Evolutionary conservation across 2,329 filamentous ascomycete species (phyloP).

Genomic region (Septoria petroselini): DNA sequence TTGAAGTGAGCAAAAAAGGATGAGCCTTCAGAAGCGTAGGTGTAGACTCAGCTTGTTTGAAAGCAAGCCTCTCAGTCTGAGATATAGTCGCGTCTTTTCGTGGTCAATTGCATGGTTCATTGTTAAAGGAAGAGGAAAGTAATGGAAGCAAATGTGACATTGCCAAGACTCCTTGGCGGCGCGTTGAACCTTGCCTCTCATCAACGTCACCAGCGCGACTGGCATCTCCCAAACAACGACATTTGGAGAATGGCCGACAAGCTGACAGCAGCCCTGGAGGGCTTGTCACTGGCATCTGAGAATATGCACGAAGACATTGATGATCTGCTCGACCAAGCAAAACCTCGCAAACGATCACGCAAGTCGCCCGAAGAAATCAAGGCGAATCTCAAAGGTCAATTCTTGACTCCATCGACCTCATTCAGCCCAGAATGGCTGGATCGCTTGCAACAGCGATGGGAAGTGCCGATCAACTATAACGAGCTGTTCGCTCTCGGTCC

Average conservation of each 20-base stretch:
- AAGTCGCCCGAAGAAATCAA: constrained; percentile 62
- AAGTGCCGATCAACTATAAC: constrained; percentile 73
- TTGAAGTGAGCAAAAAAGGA: constrained; percentile 27
- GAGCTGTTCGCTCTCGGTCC: constrained; percentile 82
- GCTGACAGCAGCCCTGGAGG: constrained; percentile 51
- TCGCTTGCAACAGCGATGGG: constrained; percentile 84
- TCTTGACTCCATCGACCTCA: constrained; percentile 71
- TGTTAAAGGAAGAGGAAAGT: too few species aligned
- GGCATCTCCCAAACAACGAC: neutral
- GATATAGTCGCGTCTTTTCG: neutral
- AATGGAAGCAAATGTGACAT: neutral
- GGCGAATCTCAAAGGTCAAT: constrained; percentile 67
- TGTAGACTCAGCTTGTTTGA: too few species aligned
- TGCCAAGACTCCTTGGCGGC: too few species aligned
- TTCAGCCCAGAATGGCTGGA: constrained; percentile 89
- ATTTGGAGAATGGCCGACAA: constrained; percentile 22
- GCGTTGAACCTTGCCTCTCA: neutral
- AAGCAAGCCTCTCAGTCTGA: too few species aligned
- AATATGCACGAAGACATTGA: constrained; percentile 48
- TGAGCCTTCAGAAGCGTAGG: too few species aligned
- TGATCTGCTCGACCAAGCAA: constrained; percentile 55
- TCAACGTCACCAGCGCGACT: constrained; percentile 7
- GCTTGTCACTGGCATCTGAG: constrained; percentile 47
- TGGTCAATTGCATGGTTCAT: too few species aligned
- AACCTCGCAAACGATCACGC: constrained; percentile 53